Evolutionary conservation across 176 grass and related monocot genomes (phyloP).

Genomic region (Rhipidocladum racemiflorum): DNA sequence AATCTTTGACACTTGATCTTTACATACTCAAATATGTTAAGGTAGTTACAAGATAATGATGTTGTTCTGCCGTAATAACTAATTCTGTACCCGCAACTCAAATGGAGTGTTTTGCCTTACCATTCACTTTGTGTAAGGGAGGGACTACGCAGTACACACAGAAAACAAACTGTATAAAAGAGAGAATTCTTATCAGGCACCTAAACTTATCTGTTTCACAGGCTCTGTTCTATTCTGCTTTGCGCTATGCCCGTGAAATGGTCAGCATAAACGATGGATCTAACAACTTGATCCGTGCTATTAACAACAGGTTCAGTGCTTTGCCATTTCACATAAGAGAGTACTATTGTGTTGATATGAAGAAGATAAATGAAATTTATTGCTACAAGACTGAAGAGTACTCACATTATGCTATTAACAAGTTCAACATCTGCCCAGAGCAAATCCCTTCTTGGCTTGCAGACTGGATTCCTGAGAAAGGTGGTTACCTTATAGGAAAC

Average conservation of each 20-base stretch:
- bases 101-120: background rate
- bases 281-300: slow-evolving; percentile 62
- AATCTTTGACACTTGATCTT: background rate
- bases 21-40: background rate
- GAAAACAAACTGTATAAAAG: slow-evolving; percentile 17
- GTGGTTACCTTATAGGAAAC: slow-evolving; percentile 84
- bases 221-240: slow-evolving; percentile 85
- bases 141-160: background rate
- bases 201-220: slow-evolving; percentile 44
- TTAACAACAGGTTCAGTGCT: slow-evolving; percentile 73
- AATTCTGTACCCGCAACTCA: slow-evolving; percentile 5
- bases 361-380: slow-evolving; percentile 93
- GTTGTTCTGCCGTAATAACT: background rate
- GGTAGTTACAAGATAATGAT: background rate
- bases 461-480: slow-evolving; percentile 86
- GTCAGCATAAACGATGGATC: slow-evolving; percentile 59
- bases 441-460: slow-evolving; percentile 87
- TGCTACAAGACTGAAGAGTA: slow-evolving; percentile 93
- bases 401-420: slow-evolving; percentile 82
- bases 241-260: slow-evolving; percentile 82
- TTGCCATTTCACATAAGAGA: slow-evolving; percentile 87
- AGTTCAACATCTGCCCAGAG: slow-evolving; percentile 88
- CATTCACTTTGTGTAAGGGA: slow-evolving; percentile 1
- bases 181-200: background rate
- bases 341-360: slow-evolving; percentile 93